phyloP scores from a whole-genome alignment of 768 basidiomycete species.

The Boletellus emodensis region DNA sequence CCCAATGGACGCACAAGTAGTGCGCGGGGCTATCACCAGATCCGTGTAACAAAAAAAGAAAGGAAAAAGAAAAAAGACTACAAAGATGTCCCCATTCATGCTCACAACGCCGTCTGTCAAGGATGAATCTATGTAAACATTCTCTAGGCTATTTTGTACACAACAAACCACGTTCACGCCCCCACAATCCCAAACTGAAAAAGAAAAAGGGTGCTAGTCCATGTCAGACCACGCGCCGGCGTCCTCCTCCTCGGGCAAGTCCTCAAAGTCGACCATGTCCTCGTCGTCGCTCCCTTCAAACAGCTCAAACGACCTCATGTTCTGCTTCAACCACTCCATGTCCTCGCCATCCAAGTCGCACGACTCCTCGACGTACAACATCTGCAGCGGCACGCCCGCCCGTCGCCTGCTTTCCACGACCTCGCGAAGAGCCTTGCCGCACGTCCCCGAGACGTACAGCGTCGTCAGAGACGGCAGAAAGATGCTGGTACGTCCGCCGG shows the following conservation, averaged over 20 bases:
- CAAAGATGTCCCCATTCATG: too few species aligned
- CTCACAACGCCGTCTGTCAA: too few species aligned
- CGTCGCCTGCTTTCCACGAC: slow-evolving; percentile 43
- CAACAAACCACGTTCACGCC: too few species aligned
- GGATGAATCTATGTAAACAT: too few species aligned
- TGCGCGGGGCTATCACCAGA: too few species aligned
- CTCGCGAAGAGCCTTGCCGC: slow-evolving; percentile 37
- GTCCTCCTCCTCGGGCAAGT: slow-evolving; percentile 10
- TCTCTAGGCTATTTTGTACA: too few species aligned
- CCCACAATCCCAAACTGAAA: too few species aligned
- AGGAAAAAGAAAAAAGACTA: too few species aligned
- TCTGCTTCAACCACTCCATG: slow-evolving; percentile 47
- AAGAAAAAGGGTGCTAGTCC: background rate
- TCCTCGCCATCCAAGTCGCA: slow-evolving; percentile 41
- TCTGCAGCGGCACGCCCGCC: slow-evolving; percentile 44
- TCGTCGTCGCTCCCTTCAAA: slow-evolving; percentile 57
- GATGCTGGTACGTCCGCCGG: background rate
- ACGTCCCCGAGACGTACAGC: slow-evolving; percentile 44
- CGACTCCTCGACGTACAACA: slow-evolving; percentile 42
- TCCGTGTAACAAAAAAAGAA: too few species aligned
- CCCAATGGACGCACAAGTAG: slow-evolving; percentile 42
- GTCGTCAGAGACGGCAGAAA: slow-evolving; percentile 51
- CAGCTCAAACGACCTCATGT: slow-evolving; percentile 49
- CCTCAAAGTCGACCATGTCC: slow-evolving; percentile 28
- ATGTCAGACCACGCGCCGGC: slow-evolving; percentile 14